Conservation (phyloP, 805 yeast genomes). For the Yamadazyma akitaensis region DNA sequence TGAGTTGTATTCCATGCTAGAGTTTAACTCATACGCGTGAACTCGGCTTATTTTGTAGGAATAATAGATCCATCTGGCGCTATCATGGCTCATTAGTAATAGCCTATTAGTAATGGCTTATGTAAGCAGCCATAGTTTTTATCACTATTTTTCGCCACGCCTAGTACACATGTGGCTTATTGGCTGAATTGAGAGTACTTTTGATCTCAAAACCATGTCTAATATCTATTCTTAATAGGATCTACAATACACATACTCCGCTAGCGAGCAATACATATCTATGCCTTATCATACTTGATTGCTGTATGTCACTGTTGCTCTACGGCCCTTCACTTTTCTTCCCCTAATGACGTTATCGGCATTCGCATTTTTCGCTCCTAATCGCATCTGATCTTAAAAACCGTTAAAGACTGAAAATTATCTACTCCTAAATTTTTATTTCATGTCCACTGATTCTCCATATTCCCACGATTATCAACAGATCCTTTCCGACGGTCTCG, state of each 20-base stretch:
- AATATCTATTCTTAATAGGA: too few relatives aligned
- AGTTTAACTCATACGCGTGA: constrained; percentile 30
- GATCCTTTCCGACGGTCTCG: constrained; percentile 19
- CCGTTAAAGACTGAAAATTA: not conserved
- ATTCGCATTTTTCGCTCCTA: not conserved
- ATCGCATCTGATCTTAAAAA: not conserved
- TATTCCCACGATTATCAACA: constrained; percentile 3
- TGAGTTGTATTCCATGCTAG: constrained; percentile 24
- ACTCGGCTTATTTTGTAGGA: too few relatives aligned
- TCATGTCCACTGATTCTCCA: not conserved
- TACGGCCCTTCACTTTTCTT: not conserved
- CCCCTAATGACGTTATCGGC: constrained; percentile 1
- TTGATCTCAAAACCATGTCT: too few relatives aligned
- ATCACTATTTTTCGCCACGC: too few relatives aligned
- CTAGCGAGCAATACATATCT: not conserved
- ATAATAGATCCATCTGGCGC: not conserved
- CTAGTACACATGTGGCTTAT: too few relatives aligned
- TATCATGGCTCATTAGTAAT: not conserved
- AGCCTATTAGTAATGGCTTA: not conserved
- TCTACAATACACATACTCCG: not conserved
- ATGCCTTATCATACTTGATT: not conserved
- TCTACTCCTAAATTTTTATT: not conserved
- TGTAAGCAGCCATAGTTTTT: too few relatives aligned
- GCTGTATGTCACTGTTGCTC: not conserved
- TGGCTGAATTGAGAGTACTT: too few relatives aligned